These are phyloP conservation scores for Trichosporon coremiiforme DNA, from an alignment of 1,284 basidiomycete genomes.

Conservation along the genomic window DNA sequence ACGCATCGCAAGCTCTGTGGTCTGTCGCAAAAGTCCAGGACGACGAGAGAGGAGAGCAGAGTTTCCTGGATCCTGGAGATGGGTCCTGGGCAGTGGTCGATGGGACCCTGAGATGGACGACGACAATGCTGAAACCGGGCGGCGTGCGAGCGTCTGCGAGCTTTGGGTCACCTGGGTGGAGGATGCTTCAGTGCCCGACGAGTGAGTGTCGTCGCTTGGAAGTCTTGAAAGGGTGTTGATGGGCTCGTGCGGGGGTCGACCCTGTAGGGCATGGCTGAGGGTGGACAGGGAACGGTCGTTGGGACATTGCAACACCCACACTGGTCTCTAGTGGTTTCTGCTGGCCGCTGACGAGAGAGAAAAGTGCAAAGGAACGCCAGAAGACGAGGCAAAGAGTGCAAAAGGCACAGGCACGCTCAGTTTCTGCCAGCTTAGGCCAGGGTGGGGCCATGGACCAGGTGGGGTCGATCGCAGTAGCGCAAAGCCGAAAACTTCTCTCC, in stretches of 20 bases:
- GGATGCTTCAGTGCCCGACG: too few relatives aligned
- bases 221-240: not conserved
- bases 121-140: conserved; percentile 9
- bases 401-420: not conserved
- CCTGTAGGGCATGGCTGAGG: not conserved
- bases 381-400: not conserved
- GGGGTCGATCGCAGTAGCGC: not conserved
- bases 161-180: not conserved
- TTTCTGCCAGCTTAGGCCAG: not conserved
- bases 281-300: not conserved
- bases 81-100: not conserved
- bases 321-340: too few relatives aligned
- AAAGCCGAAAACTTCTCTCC: too few relatives aligned
- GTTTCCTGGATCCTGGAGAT: not conserved
- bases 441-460: not conserved
- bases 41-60: not conserved
- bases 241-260: not conserved
- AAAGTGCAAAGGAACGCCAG: not conserved
- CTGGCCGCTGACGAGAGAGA: too few relatives aligned
- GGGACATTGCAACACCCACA: not conserved
- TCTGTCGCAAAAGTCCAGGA: not conserved
- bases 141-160: not conserved
- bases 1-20: not conserved
- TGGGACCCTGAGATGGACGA: not conserved
- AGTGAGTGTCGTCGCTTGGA: not conserved